Evolutionary conservation across 148 eudicot genomes (phyloP), one percentile per base, ranked within the genome.

Genomic region (Persicaria maculosa): DNA sequence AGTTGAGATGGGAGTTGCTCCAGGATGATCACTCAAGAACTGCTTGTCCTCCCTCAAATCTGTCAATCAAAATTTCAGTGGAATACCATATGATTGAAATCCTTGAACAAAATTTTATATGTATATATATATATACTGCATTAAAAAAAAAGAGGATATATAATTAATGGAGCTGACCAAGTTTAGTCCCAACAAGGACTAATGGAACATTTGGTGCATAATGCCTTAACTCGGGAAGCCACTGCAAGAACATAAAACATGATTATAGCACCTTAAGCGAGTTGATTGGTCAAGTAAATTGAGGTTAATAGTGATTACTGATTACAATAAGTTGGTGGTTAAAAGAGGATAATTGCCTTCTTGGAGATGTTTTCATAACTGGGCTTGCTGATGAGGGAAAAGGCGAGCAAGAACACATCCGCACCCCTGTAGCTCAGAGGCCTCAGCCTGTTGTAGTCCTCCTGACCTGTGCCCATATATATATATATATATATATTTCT

Each of bases 391-490:
- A 87, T 78, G 25, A 91, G 91, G 12, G 97, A 91, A 68, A 91
- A 91, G 36, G 93, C 86, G 75, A 91, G 74, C 3, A 91, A 75
- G 82, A 91, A 91, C 43, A 91, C 89, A 83, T 91, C 97, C 54
- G 96, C 93, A 75, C 93, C 96, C 72, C 93, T 87, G 55, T 91
- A 91, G 76, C 96, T 91, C 36, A 91, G 75, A 25, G 97, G 97
- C 82, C 97, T 82, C 61, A 91, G 76, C 71, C 93, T 80, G 80
- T 91, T 91, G 72, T 91, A 91, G 78, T 91, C 97, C 58, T 91
- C 97, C 64, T 91, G 97, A 48, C 97, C 97, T 91, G 83, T 31
- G 36, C 47, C 76, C 46, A 65, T 40, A 36, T 65, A 10, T n/a
- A n/a, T n/a, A n/a, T n/a, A n/a, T n/a, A n/a, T n/a, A n/a, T n/a